Base-by-base conservation (phyloP, 768 basidiomycete species). In the Kwoniella sp. region DNA sequence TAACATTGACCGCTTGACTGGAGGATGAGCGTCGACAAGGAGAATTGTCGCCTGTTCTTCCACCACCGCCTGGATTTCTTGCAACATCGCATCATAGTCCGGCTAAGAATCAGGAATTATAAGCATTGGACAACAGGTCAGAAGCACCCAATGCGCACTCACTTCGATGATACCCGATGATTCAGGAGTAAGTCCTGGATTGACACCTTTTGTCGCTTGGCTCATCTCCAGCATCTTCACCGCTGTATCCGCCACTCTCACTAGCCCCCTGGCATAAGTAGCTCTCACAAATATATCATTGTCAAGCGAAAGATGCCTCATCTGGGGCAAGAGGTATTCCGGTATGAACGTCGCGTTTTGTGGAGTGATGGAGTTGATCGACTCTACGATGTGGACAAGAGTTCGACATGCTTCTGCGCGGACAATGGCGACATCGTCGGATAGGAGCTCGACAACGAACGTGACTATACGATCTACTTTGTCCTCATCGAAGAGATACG, bases 301-400 rank as follows among this genome's bases (percentile, higher is more conserved):
- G 74, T 98, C 96, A 54, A 86, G 85, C 0, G 89, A 85, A 7
- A 99, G 84, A 65, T 91, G 87, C 36, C 86, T 85, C 71, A 92
- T 86, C 73, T 96, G 91, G 1, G 93, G 94, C 27, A 98, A 86
- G 69, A 98, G 90, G 77, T 97, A 99, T 79, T 97, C 94, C 0
- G 93, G 90, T 73, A 98, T 90, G 25, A 97, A 90, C 8, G 90
- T 70, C 9, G 81, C 66, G 65, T 83, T 83, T 1, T 77, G 74
- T 0, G 80, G 79, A 1, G 79, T 79, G 40, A 83, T 74, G 6
- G 74, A 69, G 9, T 52, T 46, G 25, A 80, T 69, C 10, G 78
- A 74, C 3, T 77, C 64, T 58, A 74, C 73, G 17, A 74, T 51
- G 24, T 58, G 63, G 30, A 72, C 67, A 2, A 78, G 55, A 0